Evolutionary conservation across 768 basidiomycete genomes (phyloP).

Genomic region (Leccinum arenicola): DNA sequence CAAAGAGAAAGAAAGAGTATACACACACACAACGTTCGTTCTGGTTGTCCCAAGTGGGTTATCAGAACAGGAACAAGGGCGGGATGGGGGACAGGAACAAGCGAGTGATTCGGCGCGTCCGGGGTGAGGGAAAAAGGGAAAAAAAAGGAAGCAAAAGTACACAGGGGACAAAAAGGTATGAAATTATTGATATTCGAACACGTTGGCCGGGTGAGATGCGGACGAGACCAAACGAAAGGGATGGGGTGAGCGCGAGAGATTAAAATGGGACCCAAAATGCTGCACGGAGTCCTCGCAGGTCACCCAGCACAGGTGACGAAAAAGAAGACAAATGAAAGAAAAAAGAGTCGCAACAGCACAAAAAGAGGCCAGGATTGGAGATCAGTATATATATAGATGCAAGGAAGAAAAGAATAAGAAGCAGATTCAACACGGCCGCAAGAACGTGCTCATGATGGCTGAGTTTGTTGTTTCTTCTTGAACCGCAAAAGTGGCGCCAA

Average conservation of each 20-base stretch:
- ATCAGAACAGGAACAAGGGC: not conserved
- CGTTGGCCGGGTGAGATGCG: not conserved
- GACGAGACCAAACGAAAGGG: not conserved
- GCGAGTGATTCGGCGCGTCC: not conserved
- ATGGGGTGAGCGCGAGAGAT: not conserved
- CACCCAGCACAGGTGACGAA: not conserved
- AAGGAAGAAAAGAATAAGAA: slow-evolving; percentile 6
- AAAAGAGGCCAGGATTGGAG: not conserved
- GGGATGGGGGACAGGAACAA: not conserved
- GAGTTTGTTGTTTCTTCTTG: slow-evolving; percentile 57
- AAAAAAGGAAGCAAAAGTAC: not conserved
- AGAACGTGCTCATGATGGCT: slow-evolving; percentile 32
- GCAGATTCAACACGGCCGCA: not conserved
- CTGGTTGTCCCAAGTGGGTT: not conserved
- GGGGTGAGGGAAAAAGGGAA: not conserved
- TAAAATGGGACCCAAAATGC: not conserved
- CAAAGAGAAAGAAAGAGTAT: not conserved
- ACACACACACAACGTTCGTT: not conserved
- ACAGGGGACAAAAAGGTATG: not conserved
- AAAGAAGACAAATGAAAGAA: not conserved
- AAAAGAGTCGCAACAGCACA: not conserved
- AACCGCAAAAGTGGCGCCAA: slow-evolving; percentile 85
- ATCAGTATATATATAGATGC: slow-evolving; percentile 20
- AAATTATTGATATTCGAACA: not conserved
- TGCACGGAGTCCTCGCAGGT: not conserved